Evolutionary conservation across 2,329 filamentous ascomycete species (phyloP).

Genomic region (Fusarium protoensiforme): DNA sequence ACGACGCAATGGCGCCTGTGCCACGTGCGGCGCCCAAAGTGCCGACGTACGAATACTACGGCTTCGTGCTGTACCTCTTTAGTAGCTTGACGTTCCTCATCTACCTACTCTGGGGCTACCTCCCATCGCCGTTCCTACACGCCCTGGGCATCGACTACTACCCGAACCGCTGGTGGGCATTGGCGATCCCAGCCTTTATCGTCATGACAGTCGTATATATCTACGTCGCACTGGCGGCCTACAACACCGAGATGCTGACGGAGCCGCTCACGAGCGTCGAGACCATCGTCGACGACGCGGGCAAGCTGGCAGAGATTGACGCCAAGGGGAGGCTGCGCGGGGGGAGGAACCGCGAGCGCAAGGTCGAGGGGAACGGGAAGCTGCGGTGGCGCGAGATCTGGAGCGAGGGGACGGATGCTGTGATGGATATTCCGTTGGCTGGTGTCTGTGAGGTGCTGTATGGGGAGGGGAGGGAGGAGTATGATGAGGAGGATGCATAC

Average conservation of each 20-base stretch:
- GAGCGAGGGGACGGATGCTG: constrained; percentile 94
- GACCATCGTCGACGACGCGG: constrained; percentile 91
- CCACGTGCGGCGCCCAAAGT: constrained; percentile 91
- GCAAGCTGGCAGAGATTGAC: constrained; percentile 86
- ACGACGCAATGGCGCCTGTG: constrained; percentile 85
- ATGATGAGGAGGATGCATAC: constrained; percentile 32
- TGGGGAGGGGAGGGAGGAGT: constrained; percentile 63
- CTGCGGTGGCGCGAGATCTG: constrained; percentile 84
- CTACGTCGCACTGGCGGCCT: constrained; percentile 89
- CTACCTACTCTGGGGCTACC: constrained; percentile 84
- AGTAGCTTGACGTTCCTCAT: constrained; percentile 82
- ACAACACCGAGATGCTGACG: constrained; percentile 91
- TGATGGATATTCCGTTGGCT: constrained; percentile 95
- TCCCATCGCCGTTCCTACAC: constrained; percentile 91
- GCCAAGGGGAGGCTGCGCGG: constrained; percentile 66
- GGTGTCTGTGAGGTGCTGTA: constrained; percentile 97
- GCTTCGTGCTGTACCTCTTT: constrained; percentile 95
- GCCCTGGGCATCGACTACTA: constrained; percentile 97
- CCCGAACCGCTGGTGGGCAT: constrained; percentile 96
- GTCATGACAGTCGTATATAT: constrained; percentile 92
- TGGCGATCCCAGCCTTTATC: constrained; percentile 90
- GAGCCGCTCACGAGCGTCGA: constrained; percentile 82
- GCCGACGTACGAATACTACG: constrained; percentile 99
- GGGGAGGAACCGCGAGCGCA: constrained; percentile 49
- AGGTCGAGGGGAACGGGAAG: constrained; percentile 50